Conservation (phyloP, 257 asterid species). For the Galeopsis tetrahit region DNA sequence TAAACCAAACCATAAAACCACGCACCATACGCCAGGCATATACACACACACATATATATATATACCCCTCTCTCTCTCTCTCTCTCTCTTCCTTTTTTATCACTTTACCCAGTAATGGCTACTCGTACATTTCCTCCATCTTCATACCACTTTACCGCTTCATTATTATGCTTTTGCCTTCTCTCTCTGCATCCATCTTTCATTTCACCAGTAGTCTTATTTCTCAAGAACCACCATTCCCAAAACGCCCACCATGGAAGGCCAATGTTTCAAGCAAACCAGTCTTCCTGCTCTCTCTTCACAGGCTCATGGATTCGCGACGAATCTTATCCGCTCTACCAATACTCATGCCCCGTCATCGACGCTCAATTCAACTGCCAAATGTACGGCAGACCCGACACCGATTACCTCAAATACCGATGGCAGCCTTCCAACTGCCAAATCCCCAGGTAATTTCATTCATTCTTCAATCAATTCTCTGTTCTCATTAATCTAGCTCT, state of each 20-base stretch:
- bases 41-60: not conserved
- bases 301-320: conserved; percentile 83
- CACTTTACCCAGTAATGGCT: conserved; percentile 46
- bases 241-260: conserved; percentile 41
- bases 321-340: conserved; percentile 66
- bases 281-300: conserved; percentile 64
- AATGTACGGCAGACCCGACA: conserved; percentile 85
- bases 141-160: conserved; percentile 37
- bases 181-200: conserved; percentile 18
- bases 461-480: not conserved
- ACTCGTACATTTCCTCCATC: conserved; percentile 32
- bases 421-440: conserved; percentile 90
- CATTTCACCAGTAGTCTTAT: conserved; percentile 53
- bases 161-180: conserved; percentile 37
- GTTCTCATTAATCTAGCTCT: no score
- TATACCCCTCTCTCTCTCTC: not conserved
- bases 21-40: not conserved
- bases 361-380: conserved; percentile 85
- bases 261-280: conserved; percentile 61
- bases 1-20: not conserved
- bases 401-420: conserved; percentile 80
- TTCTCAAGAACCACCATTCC: conserved; percentile 46
- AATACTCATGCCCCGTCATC: conserved; percentile 65
- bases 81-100: conserved; percentile 27
- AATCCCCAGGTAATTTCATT: conserved; percentile 63